Base-by-base conservation (phyloP, 768 basidiomycete genomes). In the Leccinellum albellum region DNA sequence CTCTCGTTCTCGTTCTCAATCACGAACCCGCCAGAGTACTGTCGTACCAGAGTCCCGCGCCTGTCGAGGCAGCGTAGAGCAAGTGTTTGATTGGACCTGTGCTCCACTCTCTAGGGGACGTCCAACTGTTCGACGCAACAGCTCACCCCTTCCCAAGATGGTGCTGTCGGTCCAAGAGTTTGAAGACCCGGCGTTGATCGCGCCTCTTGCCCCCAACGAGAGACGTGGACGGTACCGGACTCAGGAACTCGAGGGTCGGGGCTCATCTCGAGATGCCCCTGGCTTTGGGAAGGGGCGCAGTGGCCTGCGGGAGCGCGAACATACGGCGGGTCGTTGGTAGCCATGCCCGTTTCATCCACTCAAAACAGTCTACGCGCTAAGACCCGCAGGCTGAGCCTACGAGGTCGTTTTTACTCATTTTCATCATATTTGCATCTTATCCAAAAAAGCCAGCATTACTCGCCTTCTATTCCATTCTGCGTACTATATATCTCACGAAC, bases 201-300 rank as follows among this genome's bases (percentile, higher is more conserved):
- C 65, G 26, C 59, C 64, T 24, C 46, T 35, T 24, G 61, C 50
- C 31, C 53, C 65, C 15, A 62, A 71, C 50, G 70, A 74, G 32
- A 66, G 71, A 49, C 75, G 87, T 57, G 88, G 87, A 14, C 78
- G 87, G 6, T 73, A 80, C 55, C 75, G 81, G 54, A 75, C 74
- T 8, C 78, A 82, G 6, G 84, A 86, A 64, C 70, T 87, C 51
- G 78, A 80, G 44, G 79, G 74, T 2, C 59, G 73, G 20, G 75
- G 71, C 29, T 63, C 63, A 48, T 73, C 74, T 32, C 71, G 71
- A n/a, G 73, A 76, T 35, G 85, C 82, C 3, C 86, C 86, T 35
- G 87, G 87, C 9, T 83, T 73, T 57, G 87, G 86, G 6, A 74
- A 73, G 42, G 87, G 87, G 52, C 80, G 87, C 51, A 88, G 86